phyloP scores from a whole-genome alignment of 2,329 filamentous ascomycete genomes.

The Fusarium tjaetaba region DNA sequence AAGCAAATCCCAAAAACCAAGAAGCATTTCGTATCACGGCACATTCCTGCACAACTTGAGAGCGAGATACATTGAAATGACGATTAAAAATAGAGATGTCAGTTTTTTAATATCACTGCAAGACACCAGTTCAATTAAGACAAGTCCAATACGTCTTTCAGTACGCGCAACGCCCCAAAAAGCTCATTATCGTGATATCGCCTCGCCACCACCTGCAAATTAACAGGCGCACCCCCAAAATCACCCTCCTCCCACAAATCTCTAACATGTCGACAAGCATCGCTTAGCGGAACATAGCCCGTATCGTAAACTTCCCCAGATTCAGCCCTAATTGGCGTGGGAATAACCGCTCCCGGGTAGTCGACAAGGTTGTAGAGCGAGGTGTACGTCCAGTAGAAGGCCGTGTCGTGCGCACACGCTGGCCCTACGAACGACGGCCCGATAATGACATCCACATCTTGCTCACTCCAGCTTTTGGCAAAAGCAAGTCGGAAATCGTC shows the following conservation, averaged over 20 bases:
- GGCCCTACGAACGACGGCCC: constrained; percentile 51
- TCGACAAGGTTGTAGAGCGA: constrained; percentile 52
- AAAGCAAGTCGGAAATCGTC: constrained; percentile 48
- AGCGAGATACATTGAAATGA: rapidly evolving
- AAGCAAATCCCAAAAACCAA: rapidly evolving
- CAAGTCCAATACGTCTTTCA: constrained; percentile 28
- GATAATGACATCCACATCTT: constrained; percentile 52
- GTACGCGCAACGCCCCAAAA: constrained; percentile 42
- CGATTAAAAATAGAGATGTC: too few species aligned
- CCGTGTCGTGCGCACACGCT: constrained; percentile 50
- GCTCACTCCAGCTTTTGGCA: constrained; percentile 47
- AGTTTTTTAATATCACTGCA: not conserved
- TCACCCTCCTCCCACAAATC: constrained; percentile 47
- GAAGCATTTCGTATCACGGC: not conserved
- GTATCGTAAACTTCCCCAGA: constrained; percentile 42
- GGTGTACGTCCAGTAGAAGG: constrained; percentile 51
- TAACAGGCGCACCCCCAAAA: constrained; percentile 48
- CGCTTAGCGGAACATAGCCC: constrained; percentile 42
- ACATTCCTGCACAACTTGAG: not conserved
- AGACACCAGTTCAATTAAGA: not conserved
- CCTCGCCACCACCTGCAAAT: constrained; percentile 48
- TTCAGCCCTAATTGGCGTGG: constrained; percentile 43
- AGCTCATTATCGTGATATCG: constrained; percentile 50
- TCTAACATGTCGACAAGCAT: constrained; percentile 44
- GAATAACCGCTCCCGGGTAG: constrained; percentile 46